phyloP scores from a whole-genome alignment of 2,329 filamentous ascomycete genomes.

The Decorospora gaudefroyi region DNA sequence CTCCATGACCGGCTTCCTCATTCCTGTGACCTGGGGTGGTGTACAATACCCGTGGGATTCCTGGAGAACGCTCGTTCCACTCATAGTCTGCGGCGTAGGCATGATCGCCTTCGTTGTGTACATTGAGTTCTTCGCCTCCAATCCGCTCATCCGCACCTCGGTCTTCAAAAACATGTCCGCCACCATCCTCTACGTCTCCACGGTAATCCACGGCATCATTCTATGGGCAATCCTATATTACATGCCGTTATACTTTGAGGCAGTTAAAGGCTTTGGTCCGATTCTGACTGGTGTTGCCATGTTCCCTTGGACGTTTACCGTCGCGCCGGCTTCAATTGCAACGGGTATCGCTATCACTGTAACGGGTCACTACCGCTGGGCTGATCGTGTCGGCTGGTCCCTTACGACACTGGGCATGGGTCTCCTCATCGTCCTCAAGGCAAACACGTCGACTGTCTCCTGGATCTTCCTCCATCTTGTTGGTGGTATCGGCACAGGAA shows the following conservation, averaged over 20 bases:
- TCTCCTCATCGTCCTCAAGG: slow-evolving; percentile 56
- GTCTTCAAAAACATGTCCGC: slow-evolving; percentile 58
- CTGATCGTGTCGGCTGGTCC: slow-evolving; percentile 65
- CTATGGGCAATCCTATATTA: slow-evolving; percentile 50
- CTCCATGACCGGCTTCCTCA: slow-evolving; percentile 62
- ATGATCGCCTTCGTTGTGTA: slow-evolving; percentile 60
- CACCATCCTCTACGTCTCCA: slow-evolving; percentile 57
- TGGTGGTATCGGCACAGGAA: slow-evolving; percentile 64
- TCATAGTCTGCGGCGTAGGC: slow-evolving; percentile 60
- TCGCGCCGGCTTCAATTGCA: slow-evolving; percentile 62
- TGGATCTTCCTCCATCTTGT: slow-evolving; percentile 67
- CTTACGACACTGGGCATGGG: slow-evolving; percentile 64
- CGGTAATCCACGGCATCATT: slow-evolving; percentile 62
- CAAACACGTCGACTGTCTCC: slow-evolving; percentile 55
- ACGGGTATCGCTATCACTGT: slow-evolving; percentile 60
- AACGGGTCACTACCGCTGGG: slow-evolving; percentile 64
- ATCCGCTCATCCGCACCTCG: slow-evolving; percentile 56
- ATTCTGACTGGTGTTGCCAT: slow-evolving; percentile 48
- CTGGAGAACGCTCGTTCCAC: slow-evolving; percentile 65
- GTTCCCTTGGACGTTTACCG: slow-evolving; percentile 58
- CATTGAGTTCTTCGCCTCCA: slow-evolving; percentile 56
- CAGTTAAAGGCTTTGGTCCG: slow-evolving; percentile 48
- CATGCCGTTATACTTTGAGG: slow-evolving; percentile 51
- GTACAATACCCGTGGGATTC: slow-evolving; percentile 67
- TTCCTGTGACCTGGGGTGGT: slow-evolving; percentile 67